phyloP scores from a whole-genome alignment of 1,139 yeast species.

The Lodderomyces theae region DNA sequence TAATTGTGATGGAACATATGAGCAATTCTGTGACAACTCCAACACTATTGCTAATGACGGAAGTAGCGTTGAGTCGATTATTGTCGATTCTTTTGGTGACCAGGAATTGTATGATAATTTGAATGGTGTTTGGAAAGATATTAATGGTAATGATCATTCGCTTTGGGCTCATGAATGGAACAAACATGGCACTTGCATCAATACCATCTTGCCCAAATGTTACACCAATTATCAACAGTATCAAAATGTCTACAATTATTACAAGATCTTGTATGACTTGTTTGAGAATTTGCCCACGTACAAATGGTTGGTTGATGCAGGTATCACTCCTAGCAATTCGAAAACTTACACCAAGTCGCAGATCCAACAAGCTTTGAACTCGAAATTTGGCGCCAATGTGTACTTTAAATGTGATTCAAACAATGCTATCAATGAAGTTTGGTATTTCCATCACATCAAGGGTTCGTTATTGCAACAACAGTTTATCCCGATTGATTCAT shows the following conservation, averaged over 20 bases:
- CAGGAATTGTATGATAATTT: constrained; percentile 54
- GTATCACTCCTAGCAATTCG: constrained; percentile 63
- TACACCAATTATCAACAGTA: constrained; percentile 36
- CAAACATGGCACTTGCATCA: constrained; percentile 92
- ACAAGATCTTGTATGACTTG: constrained; percentile 59
- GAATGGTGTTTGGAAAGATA: constrained; percentile 72
- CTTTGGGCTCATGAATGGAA: constrained; percentile 94
- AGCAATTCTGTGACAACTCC: constrained; percentile 64
- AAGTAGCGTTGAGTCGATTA: constrained; percentile 48
- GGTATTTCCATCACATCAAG: constrained; percentile 81
- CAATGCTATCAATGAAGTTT: constrained; percentile 75
- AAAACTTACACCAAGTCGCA: constrained; percentile 63
- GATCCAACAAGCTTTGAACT: constrained; percentile 60
- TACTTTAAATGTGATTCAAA: constrained; percentile 62
- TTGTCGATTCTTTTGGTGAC: constrained; percentile 49
- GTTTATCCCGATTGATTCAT: constrained; percentile 63
- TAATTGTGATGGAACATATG: constrained; percentile 43
- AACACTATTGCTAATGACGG: constrained; percentile 41
- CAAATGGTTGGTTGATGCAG: constrained; percentile 61
- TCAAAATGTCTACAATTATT: constrained; percentile 78
- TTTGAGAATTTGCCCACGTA: constrained; percentile 69
- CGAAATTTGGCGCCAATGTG: constrained; percentile 60
- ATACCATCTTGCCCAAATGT: constrained; percentile 72
- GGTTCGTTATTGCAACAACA: constrained; percentile 72
- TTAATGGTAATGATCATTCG: constrained; percentile 65